Evolutionary conservation across 2,329 filamentous ascomycete species (phyloP), one percentile per base, ranked within the genome.

Genomic region (Sclerotinia borealis): DNA sequence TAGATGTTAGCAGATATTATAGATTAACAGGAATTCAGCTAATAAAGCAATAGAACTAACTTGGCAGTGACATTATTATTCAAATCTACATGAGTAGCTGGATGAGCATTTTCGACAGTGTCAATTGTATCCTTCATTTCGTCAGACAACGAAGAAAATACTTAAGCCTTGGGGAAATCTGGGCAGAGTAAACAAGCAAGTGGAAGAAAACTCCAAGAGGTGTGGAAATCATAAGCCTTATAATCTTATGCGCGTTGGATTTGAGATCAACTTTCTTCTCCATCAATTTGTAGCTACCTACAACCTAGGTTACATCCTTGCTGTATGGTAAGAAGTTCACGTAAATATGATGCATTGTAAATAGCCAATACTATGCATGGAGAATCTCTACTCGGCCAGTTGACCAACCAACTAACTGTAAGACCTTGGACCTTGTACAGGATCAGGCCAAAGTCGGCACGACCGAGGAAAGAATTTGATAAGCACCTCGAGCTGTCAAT

Each of bases 31-130:
- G 4, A 27, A 9, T 9, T 41, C 1, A 43, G 25, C 10, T 27
- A 50, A 17, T 25, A 17, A 29, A 31, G 31, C 11, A 8, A 51
- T n/a, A n/a, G n/a, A 61, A 47, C 62, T 61, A 55, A 64, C 62
- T 61, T 64, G 13, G 62, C 62, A 7, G 47, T 48, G n/a, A 54
- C 6, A 17, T 64, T 64, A 7, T 61, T 61, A n/a, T 64, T 64
- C 25, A 64, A 54, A 54, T 64, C 41, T 11, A 64, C 41, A 19
- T 64, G 62, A 8, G 48, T 45, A 34, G n/a, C 19, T 34, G 52
- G 52, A n/a, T 60, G 61, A 39, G 61, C 61, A 47, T 63, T 54
- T n/a, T 63, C 61, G 29, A 58, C 43, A 37, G 41, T 41, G 13
- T 58, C 31, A 27, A 36, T 29, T n/a, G 45, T 25, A 11, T 58